Base-by-base conservation (phyloP, 768 basidiomycete genomes). In the Podaxis sp. region DNA sequence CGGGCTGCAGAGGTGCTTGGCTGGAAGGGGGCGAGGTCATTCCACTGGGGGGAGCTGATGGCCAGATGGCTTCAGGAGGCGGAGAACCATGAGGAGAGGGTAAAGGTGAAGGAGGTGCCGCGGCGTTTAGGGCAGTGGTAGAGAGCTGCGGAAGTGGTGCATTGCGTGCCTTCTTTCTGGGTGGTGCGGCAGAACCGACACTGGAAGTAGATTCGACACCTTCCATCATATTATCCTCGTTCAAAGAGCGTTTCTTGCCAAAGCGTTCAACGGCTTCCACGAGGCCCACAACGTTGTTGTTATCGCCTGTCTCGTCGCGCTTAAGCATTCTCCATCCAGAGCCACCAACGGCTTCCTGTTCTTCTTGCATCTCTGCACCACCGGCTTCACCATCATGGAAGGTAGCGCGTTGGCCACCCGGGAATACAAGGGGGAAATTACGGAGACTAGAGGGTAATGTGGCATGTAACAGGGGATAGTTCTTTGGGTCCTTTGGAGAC, bases 41-140 rank as follows among this genome's bases (percentile, higher is more conserved):
- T 1, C 87, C 88, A 66, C 88, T 90, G n/a, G 90, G 88, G 13
- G 89, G 87, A 10, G 89, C 88, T 7, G 90, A 90, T 18, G 90
- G 89, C 89, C 89, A 92, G 55, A 88, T 85, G 55, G 77, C 76
- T 68, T 88, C 84, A 21, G 89, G 88, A 4, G 87, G 82, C 3
- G 91, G 91, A 13, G 92, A 93, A 25, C 90, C 91, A 72, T 88
- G 88, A 18, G 91, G 91, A 10, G 91, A 94, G 11, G 91, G 91
- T 40, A 93, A 74, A 53, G 91, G 91, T 1, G 91, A 92, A 18
- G 89, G 91, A 7, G 91, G 91, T 11, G 90, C 91, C 9, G 90
- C 91, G 11, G 81, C 82, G 65, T 84, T 87, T 42, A 87, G 74
- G 1, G 48, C 28, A 13, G 86, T 25, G 4, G 86, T 84, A n/a